Percentiles rank a stretch among this genome's conserved stretches.
Evolutionary conservation across 306 rosid genomes (phyloP).

Genomic region (Gynostemma pentaphyllum): DNA sequence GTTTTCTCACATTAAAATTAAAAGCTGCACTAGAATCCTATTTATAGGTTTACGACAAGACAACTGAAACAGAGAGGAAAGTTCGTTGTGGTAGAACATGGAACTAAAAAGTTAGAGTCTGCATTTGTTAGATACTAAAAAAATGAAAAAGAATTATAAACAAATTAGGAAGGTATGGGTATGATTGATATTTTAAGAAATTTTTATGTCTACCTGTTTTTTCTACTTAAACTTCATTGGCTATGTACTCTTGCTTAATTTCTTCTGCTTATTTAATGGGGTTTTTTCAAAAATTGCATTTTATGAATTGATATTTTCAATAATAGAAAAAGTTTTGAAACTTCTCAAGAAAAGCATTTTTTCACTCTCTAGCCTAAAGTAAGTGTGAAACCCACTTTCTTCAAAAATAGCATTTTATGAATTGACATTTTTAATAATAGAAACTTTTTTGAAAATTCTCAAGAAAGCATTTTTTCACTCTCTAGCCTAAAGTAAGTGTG

Average conservation of each 20-base stretch:
- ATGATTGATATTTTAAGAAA: neutral
- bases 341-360: too few relatives aligned
- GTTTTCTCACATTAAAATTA: neutral
- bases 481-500: too few relatives aligned
- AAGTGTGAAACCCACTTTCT: too few relatives aligned
- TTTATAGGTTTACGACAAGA: neutral
- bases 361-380: too few relatives aligned
- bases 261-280: conserved; percentile 23
- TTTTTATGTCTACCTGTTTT: neutral
- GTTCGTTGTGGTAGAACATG: neutral
- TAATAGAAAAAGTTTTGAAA: too few relatives aligned
- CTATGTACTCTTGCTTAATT: neutral
- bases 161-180: neutral
- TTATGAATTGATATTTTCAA: too few relatives aligned
- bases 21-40: neutral
- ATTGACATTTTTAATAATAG: too few relatives aligned
- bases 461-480: too few relatives aligned
- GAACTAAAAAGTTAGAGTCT: neutral
- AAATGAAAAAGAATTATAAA: neutral
- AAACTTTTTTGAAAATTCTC: too few relatives aligned
- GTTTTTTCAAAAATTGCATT: too few relatives aligned
- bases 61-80: neutral
- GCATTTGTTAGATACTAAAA: neutral
- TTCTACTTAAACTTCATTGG: neutral
- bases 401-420: too few relatives aligned